phyloP scores from a whole-genome alignment of 2,329 filamentous ascomycete genomes.

The Claviceps pusilla region DNA sequence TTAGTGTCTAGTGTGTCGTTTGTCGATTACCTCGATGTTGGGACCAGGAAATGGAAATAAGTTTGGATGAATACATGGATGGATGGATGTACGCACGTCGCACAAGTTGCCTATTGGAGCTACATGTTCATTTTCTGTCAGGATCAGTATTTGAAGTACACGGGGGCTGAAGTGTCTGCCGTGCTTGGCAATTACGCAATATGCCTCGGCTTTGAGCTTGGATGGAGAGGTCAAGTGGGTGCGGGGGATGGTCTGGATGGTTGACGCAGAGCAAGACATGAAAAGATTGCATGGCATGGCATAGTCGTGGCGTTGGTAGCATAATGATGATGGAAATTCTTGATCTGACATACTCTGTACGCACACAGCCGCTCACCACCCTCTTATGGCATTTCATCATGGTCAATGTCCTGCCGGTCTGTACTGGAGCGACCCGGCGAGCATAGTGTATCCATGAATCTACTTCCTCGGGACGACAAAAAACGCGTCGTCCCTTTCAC shows the following conservation, averaged over 20 bases:
- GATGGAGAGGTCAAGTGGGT: neutral
- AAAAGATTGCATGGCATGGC: neutral
- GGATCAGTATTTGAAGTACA: neutral
- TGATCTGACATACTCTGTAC: too few relatives aligned
- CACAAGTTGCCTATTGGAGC: neutral
- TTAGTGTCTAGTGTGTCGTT: neutral
- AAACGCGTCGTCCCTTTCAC: too few relatives aligned
- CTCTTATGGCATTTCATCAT: too few relatives aligned
- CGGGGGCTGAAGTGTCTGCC: neutral
- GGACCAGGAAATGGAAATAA: neutral
- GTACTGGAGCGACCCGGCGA: too few relatives aligned
- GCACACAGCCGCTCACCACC: too few relatives aligned
- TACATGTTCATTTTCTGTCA: neutral
- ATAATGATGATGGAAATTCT: neutral
- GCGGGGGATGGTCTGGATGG: too few relatives aligned
- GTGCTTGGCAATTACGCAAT: too few relatives aligned
- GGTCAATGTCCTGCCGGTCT: too few relatives aligned
- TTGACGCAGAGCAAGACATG: neutral
- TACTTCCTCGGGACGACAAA: too few relatives aligned
- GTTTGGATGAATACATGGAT: neutral
- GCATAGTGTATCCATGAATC: too few relatives aligned
- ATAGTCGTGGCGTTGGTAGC: constrained; percentile 2
- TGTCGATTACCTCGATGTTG: neutral
- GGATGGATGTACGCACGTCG: neutral
- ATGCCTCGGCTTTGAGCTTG: neutral